Base-by-base conservation (phyloP, 352 stramenopile species). In the Phytophthora niederhauseri region DNA sequence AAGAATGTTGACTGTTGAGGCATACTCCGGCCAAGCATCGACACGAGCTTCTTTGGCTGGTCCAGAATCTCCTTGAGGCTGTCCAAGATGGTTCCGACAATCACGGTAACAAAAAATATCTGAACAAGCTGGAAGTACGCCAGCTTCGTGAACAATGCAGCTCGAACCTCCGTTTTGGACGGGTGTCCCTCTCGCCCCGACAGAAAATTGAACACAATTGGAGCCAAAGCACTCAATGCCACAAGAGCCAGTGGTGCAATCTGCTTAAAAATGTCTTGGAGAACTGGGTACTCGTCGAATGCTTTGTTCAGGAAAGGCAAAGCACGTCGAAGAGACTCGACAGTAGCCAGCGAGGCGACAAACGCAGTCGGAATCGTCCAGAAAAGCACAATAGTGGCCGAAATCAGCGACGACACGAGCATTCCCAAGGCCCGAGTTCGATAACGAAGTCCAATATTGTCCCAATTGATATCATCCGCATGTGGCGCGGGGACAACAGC, bases 331-430 rank as follows among this genome's bases (percentile, higher is more conserved):
- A 95, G 73, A 26, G 82, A 91, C 53, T 93, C 85, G 24, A 93
- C 78, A 3, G 77, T 91, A 19, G 87, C 67, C 12, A 95, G 60
- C 11, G 87, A 93, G 7, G 85, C 80, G 8, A 95, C 83, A 24
- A 94, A 91, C 1, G 84, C 84, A 36, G 85, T 93, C 17, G 87
- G 87, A 53, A 95, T 90, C 3, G 87, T 95, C 85, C 87, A 95
- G 61, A 95, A 95, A 7, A 95, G 66, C 53, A 94, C 84, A 60
- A 95, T 90, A 19, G 49, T 59, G 0, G 75, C 75, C 7, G 87
- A 93, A n/a, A 93, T 57, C 19, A 82, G 49, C 6, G 73, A 61
- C 5, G 87, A 90, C 1, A 91, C 59, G 15, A 93, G 70, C 56
- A 63, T 72, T 9, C 85, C 78, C 19, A 90, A 68, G 0, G 76